Conservation (phyloP, 306 rosid genomes). For the Pyrus pyrifolia region DNA sequence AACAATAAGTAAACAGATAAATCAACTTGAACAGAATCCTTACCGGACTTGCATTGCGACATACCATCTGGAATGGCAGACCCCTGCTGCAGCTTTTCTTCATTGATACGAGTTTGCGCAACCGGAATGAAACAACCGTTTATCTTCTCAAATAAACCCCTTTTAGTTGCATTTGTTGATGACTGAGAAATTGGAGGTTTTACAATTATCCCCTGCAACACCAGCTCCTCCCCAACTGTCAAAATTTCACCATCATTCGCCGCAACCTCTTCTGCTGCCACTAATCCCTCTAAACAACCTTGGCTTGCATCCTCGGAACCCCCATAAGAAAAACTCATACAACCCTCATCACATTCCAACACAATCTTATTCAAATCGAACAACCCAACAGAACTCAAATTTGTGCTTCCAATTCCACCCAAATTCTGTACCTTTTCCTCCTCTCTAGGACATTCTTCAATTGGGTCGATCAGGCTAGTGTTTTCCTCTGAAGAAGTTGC, state of each 20-base stretch:
- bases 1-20: neutral
- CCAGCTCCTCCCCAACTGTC: neutral
- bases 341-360: neutral
- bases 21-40: neutral
- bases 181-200: neutral
- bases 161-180: neutral
- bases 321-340: neutral
- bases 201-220: neutral
- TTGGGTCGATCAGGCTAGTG: neutral
- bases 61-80: neutral
- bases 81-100: neutral
- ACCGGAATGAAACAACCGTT: neutral
- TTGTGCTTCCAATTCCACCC: neutral
- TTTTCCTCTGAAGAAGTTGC: neutral
- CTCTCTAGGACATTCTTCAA: neutral
- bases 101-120: neutral
- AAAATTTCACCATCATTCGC: neutral
- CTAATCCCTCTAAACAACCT: neutral
- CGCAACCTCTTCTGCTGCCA: neutral
- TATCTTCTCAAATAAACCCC: no score
- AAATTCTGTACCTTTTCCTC: neutral
- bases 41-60: neutral
- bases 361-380: neutral
- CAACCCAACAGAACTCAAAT: neutral
- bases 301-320: neutral